Percentiles rank a stretch among this genome's conserved stretches.
Conservation (phyloP, 2,329 filamentous ascomycete species). For the Colletotrichum sp. region DNA sequence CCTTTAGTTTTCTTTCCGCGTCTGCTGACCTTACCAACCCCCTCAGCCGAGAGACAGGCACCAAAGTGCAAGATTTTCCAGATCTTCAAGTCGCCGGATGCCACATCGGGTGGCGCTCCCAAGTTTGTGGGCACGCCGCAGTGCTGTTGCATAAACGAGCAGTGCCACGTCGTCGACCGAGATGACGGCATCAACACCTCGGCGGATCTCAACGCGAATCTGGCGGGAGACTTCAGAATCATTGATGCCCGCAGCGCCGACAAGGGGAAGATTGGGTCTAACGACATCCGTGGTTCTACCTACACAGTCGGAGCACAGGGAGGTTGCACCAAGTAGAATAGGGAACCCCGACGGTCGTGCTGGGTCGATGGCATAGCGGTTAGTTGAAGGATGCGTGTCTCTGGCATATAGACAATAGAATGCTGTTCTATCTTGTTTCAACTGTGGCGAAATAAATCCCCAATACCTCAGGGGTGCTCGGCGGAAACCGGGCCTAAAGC, state of each 20-base stretch:
- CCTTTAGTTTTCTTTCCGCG: rapidly evolving
- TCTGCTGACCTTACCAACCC: background rate
- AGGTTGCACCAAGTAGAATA: background rate
- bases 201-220: background rate
- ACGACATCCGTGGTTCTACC: background rate
- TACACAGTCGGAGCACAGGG: background rate
- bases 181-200: background rate
- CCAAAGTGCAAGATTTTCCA: background rate
- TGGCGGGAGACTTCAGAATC: background rate
- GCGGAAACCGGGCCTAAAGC: too few relatives aligned
- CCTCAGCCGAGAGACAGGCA: background rate
- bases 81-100: background rate
- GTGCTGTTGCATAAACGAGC: background rate
- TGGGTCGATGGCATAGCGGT: background rate
- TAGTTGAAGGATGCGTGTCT: background rate
- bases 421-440: background rate
- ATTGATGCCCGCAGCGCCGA: background rate
- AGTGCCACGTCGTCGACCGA: background rate
- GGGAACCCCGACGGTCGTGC: background rate
- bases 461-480: too few relatives aligned
- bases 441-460: background rate
- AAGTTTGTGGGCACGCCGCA: background rate
- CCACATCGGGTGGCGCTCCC: background rate
- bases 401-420: background rate
- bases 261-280: background rate